Percentiles rank a stretch among this genome's conserved stretches.
These are phyloP conservation scores for Candida tibetensis DNA, from an alignment of 805 yeast species.

Conservation along the genomic window DNA sequence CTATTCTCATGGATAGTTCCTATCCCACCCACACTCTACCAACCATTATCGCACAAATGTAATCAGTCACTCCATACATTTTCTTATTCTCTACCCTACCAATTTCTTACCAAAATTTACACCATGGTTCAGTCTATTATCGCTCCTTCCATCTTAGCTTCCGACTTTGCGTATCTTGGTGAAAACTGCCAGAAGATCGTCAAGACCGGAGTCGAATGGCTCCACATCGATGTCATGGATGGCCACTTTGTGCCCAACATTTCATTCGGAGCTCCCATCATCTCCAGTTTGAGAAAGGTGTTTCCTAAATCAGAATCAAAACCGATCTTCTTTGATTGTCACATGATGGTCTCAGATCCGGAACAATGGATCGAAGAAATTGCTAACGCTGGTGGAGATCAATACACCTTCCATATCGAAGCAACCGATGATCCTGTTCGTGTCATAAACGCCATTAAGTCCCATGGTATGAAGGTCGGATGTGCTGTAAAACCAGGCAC, in stretches of 20 bases:
- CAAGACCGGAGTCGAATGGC: constrained; percentile 88
- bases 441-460: constrained; percentile 72
- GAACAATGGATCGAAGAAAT: constrained; percentile 92
- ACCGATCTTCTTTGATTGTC: constrained; percentile 79
- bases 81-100: too few relatives aligned
- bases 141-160: constrained; percentile 93
- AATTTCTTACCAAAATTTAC: too few relatives aligned
- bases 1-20: too few relatives aligned
- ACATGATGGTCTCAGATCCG: constrained; percentile 95
- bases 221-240: constrained; percentile 98
- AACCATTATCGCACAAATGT: too few relatives aligned
- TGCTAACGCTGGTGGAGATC: constrained; percentile 93
- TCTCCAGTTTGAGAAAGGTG: constrained; percentile 68
- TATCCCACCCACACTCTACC: too few relatives aligned
- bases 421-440: constrained; percentile 76
- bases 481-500: constrained; percentile 95
- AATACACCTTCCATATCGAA: constrained; percentile 94
- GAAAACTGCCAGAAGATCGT: constrained; percentile 82
- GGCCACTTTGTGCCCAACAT: constrained; percentile 98
- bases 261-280: constrained; percentile 89
- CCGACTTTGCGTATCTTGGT: constrained; percentile 87
- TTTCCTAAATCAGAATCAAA: constrained; percentile 62
- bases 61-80: too few relatives aligned
- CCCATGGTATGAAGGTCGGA: constrained; percentile 86
- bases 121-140: constrained; percentile 75